Percentiles rank a stretch among this genome's conserved stretches.
phyloP scores from a whole-genome alignment of 768 basidiomycete species.

The Leccinum aurantiacum region DNA sequence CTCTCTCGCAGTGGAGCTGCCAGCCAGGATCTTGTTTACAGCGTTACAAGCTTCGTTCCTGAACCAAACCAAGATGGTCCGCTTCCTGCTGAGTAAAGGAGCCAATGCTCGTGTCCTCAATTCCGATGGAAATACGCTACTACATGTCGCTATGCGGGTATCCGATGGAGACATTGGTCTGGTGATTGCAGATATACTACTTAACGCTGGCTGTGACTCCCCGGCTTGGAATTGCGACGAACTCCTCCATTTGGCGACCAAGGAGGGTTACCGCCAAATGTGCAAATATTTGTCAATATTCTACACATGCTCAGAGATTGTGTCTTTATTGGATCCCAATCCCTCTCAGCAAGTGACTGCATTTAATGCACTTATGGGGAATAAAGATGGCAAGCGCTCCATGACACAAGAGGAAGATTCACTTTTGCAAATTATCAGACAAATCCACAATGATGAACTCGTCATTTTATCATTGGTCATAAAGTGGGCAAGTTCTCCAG shows the following conservation, averaged over 20 bases:
- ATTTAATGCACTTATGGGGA: too few species aligned
- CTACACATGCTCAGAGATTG: background rate
- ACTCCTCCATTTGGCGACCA: background rate
- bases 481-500: too few species aligned
- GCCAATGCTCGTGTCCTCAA: background rate
- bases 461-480: too few species aligned
- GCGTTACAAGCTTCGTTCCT: background rate
- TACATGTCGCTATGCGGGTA: background rate
- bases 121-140: background rate
- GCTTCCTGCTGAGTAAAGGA: background rate
- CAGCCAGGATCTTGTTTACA: constrained; percentile 1
- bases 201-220: background rate
- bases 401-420: too few species aligned
- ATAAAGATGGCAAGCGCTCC: too few species aligned
- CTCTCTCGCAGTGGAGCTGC: background rate
- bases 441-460: too few species aligned
- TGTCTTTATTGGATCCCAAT: background rate
- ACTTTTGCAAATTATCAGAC: too few species aligned
- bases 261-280: background rate
- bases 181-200: background rate
- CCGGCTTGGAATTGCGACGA: background rate
- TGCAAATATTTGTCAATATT: background rate
- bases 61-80: constrained; percentile 1
- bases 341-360: too few species aligned
- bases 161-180: background rate